Base-by-base conservation (phyloP, 805 yeast species). In the Candida easanensis region DNA sequence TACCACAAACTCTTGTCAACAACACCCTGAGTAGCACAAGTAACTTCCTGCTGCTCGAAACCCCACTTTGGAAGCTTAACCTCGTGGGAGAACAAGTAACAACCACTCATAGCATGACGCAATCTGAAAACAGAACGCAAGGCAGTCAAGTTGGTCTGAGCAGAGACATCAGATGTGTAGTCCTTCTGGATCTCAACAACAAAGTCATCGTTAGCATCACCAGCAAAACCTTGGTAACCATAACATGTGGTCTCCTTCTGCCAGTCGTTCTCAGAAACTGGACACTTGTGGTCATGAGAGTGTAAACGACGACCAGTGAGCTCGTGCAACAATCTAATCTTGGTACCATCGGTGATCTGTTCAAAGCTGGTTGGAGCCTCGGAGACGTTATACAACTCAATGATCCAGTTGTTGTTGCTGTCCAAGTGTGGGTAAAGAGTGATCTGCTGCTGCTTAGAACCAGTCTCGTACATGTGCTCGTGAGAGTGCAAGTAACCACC, bases 401-500 rank as follows among this genome's bases (percentile, higher is more conserved):
- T 65, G 22, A 70, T 46, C 88, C 91, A 86, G 48, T 77, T 71
- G 65, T 86, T 86, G 67, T 86, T 86, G 33, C 68, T 62, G 65
- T 86, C 95, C 56, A 81, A 64, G 61, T 84, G 91, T 37, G 90
- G 90, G 59, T 86, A 86, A 50, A 85, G 69, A 5, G 93, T 85
- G 51, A 86, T 66, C 65, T 86, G 95, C 64, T 86, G 95, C 65
- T 86, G 95, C 57, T 83, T 77, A 7, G 95, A 86, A 47, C 95
- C 95, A 38, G 85, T 77, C 57, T 82, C 86, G 56, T 82, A 84
- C 53, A 70, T 65, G 56, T 78, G 81, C 44, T 73, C 71, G 63
- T 86, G 95, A n/a, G 91, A 84, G 62, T 86, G 95, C 54, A 86
- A 71, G 63, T 86, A 86, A 38, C 93, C 93, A 52, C 90, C 93